phyloP scores from a whole-genome alignment of 1,284 basidiomycete species.

The Hortiboletus rubellus region DNA sequence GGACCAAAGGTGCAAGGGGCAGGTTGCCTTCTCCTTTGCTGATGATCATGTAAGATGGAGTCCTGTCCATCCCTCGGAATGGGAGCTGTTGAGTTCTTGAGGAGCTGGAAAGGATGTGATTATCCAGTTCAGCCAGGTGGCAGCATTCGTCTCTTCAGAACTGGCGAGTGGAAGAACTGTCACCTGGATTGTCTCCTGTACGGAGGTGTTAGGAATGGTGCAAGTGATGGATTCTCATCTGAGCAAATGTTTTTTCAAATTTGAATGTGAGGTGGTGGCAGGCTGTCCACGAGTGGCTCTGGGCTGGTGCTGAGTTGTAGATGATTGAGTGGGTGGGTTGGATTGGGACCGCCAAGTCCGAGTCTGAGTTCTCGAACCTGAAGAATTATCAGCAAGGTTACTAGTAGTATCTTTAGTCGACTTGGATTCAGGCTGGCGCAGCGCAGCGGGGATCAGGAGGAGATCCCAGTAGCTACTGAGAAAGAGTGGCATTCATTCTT shows the following conservation, averaged over 20 bases:
- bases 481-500: not conserved
- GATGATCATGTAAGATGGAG: not conserved
- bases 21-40: not conserved
- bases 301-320: not conserved
- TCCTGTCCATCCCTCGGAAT: not conserved
- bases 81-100: not conserved
- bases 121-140: not conserved
- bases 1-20: not conserved
- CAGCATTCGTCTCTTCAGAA: not conserved
- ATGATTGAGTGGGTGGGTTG: not conserved
- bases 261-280: not conserved
- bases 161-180: not conserved
- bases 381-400: not conserved
- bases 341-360: not conserved
- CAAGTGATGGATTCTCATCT: not conserved
- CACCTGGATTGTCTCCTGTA: not conserved
- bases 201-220: not conserved
- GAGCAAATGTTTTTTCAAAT: not conserved
- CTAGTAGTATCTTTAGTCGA: not conserved
- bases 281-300: not conserved
- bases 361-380: not conserved
- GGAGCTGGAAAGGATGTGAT: not conserved
- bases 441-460: not conserved
- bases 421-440: not conserved
- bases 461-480: not conserved